Conservation (phyloP, 139 green algal species). For the Chlamydomonas eustigma region DNA sequence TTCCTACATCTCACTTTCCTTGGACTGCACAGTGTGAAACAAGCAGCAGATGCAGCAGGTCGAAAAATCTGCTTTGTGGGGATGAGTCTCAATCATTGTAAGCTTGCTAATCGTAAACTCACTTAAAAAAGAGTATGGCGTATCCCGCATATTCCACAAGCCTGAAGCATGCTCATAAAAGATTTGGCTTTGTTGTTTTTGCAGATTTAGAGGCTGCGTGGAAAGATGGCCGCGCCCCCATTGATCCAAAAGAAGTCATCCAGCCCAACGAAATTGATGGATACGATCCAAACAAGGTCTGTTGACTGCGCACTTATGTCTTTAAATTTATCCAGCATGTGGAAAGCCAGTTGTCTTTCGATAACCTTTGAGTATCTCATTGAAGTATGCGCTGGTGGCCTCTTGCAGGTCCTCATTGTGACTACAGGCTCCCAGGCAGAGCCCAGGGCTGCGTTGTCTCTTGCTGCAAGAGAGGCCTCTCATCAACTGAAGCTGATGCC, state of each 20-base stretch:
- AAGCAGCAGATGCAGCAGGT: conserved; percentile 86
- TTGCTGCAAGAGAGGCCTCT: conserved; percentile 71
- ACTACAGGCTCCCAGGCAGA: conserved; percentile 82
- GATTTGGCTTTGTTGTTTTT: background rate
- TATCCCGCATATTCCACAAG: too few relatives aligned
- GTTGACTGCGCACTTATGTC: too few relatives aligned
- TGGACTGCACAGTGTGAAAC: conserved; percentile 67
- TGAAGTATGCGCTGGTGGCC: background rate
- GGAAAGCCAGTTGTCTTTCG: too few relatives aligned
- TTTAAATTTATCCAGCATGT: too few relatives aligned
- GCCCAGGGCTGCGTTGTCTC: conserved; percentile 74
- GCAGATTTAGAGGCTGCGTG: conserved; percentile 85
- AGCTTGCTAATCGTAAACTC: too few relatives aligned
- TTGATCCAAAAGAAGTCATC: conserved; percentile 68
- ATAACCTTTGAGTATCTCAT: too few relatives aligned
- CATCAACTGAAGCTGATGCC: conserved; percentile 73
- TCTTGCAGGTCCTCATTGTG: conserved; percentile 35
- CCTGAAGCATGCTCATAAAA: too few relatives aligned
- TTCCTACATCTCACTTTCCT: too few relatives aligned
- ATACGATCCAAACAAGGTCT: conserved; percentile 80
- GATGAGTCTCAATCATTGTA: conserved; percentile 76
- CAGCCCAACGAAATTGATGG: conserved; percentile 59
- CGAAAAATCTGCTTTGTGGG: conserved; percentile 89
- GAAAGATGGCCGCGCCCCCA: conserved; percentile 25
- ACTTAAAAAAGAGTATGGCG: too few relatives aligned